Evolutionary conservation across 2,329 filamentous ascomycete species (phyloP), one percentile per base, ranked within the genome.

Genomic region (Trichoderma oligosporum): DNA sequence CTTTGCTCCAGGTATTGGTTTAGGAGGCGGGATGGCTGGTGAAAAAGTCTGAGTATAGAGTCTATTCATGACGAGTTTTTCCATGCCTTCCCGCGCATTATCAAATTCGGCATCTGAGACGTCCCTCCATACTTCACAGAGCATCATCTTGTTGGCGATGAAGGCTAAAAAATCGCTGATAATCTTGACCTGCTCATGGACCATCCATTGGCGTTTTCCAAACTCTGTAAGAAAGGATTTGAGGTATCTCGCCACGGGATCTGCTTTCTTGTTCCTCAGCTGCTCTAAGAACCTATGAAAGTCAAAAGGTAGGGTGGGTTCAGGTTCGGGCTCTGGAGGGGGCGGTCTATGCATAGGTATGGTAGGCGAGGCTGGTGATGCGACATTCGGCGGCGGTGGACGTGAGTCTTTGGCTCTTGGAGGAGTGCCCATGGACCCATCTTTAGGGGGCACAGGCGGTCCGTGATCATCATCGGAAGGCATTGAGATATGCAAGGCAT

Each of bases 121-220:
- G 31, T 94, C 90, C 57, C 89, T 85, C 94, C 94, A 99, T 3
- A 99, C 91, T 61, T 99, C 94, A 68, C 94, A 99, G 62, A 91
- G 83, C 12, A 88, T 91, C 95, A 99, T 99, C 76, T 97, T 97
- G 74, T 96, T 96, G 54, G 89, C 89, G 62, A 99, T 99, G 67
- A 99, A 99, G 42, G 91, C 86, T 46, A 99, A 78, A 65, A 99
- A 99, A 70, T 99, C 95, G 63, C 90, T 85, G 60, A 99, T 96
- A 61, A 99, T 97, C 75, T 99, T 99, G 70, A 97, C 94, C 72
- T 99, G 94, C 74, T 99, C 94, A 70, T 99, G 94, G 6, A 97
- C 94, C 89, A 96, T 96, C 94, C 94, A 99, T 73, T 97, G 94
- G 64, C 92, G 90, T 76, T 97, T 99, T 33, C 86, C 90, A 73